Percentiles rank a stretch among this genome's conserved stretches.
Evolutionary conservation across 2,329 filamentous ascomycete species (phyloP).

Genomic region (Aspergillus tamarii): DNA sequence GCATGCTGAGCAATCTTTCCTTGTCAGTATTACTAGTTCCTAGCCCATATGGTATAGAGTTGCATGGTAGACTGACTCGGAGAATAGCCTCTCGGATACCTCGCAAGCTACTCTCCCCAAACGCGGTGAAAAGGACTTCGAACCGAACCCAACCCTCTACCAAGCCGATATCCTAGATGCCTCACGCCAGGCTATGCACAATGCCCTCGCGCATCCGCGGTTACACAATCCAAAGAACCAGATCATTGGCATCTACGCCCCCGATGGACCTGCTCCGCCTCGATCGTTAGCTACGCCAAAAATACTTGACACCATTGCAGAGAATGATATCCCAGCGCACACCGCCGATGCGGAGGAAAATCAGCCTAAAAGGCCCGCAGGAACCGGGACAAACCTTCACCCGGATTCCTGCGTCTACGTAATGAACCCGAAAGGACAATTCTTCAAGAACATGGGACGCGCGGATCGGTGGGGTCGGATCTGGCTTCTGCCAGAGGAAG

Average conservation of each 20-base stretch:
- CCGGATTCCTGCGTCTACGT: slow-evolving; percentile 61
- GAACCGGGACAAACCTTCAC: slow-evolving; percentile 20
- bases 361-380: slow-evolving; percentile 14
- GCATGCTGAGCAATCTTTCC: slow-evolving; percentile 65
- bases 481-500: slow-evolving; percentile 91
- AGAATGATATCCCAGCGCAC: slow-evolving; percentile 15
- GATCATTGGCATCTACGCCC: slow-evolving; percentile 74
- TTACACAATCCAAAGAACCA: slow-evolving; percentile 70
- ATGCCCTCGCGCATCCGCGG: slow-evolving; percentile 77
- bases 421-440: slow-evolving; percentile 71
- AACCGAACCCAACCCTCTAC: slow-evolving; percentile 82
- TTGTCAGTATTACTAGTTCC: slow-evolving; percentile 40
- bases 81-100: slow-evolving; percentile 35
- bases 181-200: slow-evolving; percentile 85
- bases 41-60: neutral
- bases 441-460: slow-evolving; percentile 76
- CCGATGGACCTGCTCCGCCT: slow-evolving; percentile 50
- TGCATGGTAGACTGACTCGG: slow-evolving; percentile 5
- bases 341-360: slow-evolving; percentile 16
- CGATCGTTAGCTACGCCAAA: slow-evolving; percentile 5
- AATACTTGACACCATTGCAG: slow-evolving; percentile 21
- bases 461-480: slow-evolving; percentile 66
- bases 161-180: slow-evolving; percentile 78
- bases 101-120: slow-evolving; percentile 66
- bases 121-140: slow-evolving; percentile 96